Base-by-base conservation (phyloP, 129 eudicot genomes). In the Kitagawia praeruptora region DNA sequence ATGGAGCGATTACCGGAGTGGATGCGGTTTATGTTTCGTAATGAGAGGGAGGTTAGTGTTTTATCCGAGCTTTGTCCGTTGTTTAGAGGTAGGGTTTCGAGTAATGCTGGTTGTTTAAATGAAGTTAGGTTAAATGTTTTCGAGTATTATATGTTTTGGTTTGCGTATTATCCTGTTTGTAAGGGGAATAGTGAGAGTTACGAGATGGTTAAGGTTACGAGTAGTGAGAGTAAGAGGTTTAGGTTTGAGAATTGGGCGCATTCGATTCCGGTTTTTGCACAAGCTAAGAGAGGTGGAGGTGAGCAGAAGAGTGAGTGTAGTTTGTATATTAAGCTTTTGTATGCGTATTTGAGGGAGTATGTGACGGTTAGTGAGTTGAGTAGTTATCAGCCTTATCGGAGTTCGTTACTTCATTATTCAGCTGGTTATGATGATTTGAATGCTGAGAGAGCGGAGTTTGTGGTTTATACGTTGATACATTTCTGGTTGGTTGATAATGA, bases 101-200 rank as follows among this genome's bases (percentile, higher is more conserved):
- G 76, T 64, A 85, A 84, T 79, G 89, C 85, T 16, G 89, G 86
- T 16, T 85, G 85, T 76, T 61, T 87, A 6, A 70, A 79, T 70
- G 97, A 91, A 87, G 81, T 94, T 82, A 89, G 90, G 67, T 76
- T 94, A 85, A 90, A 91, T 86, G 92, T 94, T 75, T 87, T 94
- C 76, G 98, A 94, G 82, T 94, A 94, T 86, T 94, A 85, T 82
- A 75, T 91, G 87, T 94, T 94, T 67, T 94, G 98, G 98, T 91
- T 94, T 87, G 93, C 92, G 38, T 94, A 91, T 85, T 94, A 87
- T 80, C 97, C 98, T 83, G 93, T 91, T 76, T 94, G 88, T 80
- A 89, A 83, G 87, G 96, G 97, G 19, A 88, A 83, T 69, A 80
- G 79, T 80, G 93, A 87, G 80, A 88, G 51, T 45, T 70, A 46